A percentile compares a stretch with the other conserved stretches of the same genome.
Conservation (phyloP, 2,329 filamentous ascomycete species). For the Bipolaris cookei region DNA sequence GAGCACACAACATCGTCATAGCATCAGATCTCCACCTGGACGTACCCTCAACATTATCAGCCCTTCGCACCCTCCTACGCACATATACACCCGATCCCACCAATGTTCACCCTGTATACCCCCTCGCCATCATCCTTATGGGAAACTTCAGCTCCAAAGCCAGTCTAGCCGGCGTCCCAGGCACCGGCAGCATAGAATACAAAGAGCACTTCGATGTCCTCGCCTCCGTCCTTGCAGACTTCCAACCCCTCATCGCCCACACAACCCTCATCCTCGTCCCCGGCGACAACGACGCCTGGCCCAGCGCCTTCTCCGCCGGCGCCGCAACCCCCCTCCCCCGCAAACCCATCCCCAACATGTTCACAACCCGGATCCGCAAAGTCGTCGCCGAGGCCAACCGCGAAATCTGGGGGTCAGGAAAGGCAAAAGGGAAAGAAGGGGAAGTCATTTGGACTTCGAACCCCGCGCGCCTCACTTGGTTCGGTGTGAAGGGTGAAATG, state of each 20-base stretch:
- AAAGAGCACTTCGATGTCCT: constrained; percentile 95
- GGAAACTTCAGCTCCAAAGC: constrained; percentile 78
- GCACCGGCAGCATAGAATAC: constrained; percentile 87
- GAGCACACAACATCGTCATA: constrained; percentile 68
- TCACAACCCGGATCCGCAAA: constrained; percentile 84
- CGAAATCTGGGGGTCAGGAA: constrained; percentile 61
- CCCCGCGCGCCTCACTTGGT: constrained; percentile 79
- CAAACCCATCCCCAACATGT: constrained; percentile 80
- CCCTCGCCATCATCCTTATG: constrained; percentile 80
- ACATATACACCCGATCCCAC: constrained; percentile 65
- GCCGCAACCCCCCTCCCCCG: constrained; percentile 73
- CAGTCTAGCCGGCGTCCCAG: constrained; percentile 67
- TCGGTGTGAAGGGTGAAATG: constrained; percentile 87
- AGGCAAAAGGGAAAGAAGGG: constrained; percentile 61
- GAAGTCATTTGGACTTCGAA: constrained; percentile 90
- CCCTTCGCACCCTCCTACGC: constrained; percentile 77
- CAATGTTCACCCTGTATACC: constrained; percentile 66
- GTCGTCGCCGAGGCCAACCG: constrained; percentile 80
- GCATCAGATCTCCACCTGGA: constrained; percentile 88
- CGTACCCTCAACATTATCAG: constrained; percentile 78
- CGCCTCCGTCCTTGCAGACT: constrained; percentile 81
- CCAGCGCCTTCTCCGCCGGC: constrained; percentile 80
- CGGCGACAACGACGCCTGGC: constrained; percentile 97
- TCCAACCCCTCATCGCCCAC: constrained; percentile 76
- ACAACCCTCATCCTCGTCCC: constrained; percentile 92